Evolutionary conservation across 805 yeast species (phyloP), one percentile per base, ranked within the genome.

Genomic region (Saccharomycopsis guyanensis): DNA sequence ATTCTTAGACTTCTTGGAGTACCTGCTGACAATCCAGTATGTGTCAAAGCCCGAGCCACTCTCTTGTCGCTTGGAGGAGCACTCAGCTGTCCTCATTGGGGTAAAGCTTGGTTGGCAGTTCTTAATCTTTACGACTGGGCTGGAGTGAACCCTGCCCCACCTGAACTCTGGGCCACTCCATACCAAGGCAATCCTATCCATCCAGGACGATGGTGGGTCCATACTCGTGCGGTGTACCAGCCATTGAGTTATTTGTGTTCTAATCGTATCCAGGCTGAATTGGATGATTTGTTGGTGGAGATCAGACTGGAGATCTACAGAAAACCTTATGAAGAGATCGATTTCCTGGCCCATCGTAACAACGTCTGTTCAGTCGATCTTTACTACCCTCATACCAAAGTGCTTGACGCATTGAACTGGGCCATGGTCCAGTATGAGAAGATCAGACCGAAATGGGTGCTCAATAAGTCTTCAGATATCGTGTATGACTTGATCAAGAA

Each of bases 151-250:
- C 98, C 99, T 2, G 95, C 96, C 1, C 98, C 99, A 2, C 91
- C 97, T 1, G 99, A 93, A 59, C 65, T 88, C 41, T 93, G 96
- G 93, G 63, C 82, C 49, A 63, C 91, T 36, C 99, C 98, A 1
- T 85, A 87, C 51, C 59, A 70, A 41, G 57, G 82, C 1, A 51
- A 51, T 22, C 95, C 96, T 0, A 69, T 88, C 35, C 97, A 93
- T 59, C 98, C 99, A 1, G 94, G 89, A 31, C 75, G 86, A 59
- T 93, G 97, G 98, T 93, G 99, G 99, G 96, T 91, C 19, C 99
- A 93, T 59, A 89, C 97, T 0, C 71, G 99, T 47, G 95, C 93
- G 0, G 86, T 93, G 19, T 93, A 89, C 57, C 62, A 85, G 29
- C 89, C 97, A 0, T 66, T 91, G 56, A 91, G 96, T 15, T 93